Conservation (phyloP, 495 filamentous ascomycete species). For the Trichoderma gamsii region DNA sequence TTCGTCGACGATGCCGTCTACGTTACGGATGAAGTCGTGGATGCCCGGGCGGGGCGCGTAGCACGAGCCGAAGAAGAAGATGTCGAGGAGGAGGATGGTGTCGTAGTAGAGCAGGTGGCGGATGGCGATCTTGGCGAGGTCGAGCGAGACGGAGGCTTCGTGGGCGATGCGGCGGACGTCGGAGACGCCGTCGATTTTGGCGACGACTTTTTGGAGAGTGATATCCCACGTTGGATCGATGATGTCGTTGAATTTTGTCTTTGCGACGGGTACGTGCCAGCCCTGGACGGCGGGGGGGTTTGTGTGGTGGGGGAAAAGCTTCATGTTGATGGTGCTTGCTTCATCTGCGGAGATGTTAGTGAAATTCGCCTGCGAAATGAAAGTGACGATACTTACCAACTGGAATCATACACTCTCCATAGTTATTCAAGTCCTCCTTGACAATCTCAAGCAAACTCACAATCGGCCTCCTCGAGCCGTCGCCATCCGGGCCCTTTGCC, state of each 20-base stretch:
- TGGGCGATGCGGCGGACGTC: constrained; percentile 78
- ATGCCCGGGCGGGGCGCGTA: constrained; percentile 76
- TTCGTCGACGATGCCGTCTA: constrained; percentile 70
- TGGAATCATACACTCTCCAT: constrained; percentile 95
- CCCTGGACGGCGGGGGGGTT: constrained; percentile 69
- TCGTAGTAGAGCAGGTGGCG: constrained; percentile 87
- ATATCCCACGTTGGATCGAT: constrained; percentile 89
- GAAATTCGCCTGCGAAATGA: not conserved
- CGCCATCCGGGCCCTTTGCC: constrained; percentile 26
- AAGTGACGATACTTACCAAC: constrained; percentile 52
- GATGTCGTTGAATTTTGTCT: constrained; percentile 62
- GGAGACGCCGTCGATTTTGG: constrained; percentile 83
- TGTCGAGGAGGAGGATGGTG: constrained; percentile 78
- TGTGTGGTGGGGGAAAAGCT: constrained; percentile 79
- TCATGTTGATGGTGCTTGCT: constrained; percentile 92
- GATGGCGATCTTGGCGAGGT: constrained; percentile 75
- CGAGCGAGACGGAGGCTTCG: constrained; percentile 75
- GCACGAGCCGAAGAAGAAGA: constrained; percentile 87
- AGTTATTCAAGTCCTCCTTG: constrained; percentile 93
- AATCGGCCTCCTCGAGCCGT: constrained; percentile 54
- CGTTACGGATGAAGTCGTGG: constrained; percentile 61
- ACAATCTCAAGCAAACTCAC: constrained; percentile 82
- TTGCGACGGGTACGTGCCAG: constrained; percentile 87
- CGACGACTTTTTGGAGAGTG: constrained; percentile 75
- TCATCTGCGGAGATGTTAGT: constrained; percentile 52